Evolutionary conservation across 2,329 filamentous ascomycete genomes (phyloP).

Genomic region (Stachybotrys chartarum): DNA sequence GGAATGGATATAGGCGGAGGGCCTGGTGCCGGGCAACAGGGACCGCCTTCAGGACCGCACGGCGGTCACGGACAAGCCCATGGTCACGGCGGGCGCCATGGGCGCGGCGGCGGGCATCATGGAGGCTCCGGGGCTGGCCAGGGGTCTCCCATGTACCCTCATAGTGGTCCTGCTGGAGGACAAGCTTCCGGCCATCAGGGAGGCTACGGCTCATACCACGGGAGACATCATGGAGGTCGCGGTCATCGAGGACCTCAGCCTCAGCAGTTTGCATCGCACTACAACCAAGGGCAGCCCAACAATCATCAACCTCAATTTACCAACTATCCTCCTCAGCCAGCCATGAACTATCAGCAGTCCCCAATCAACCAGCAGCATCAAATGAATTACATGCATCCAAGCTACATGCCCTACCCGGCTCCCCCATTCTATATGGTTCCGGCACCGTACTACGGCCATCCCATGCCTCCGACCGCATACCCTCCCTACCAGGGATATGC

Average conservation of each 20-base stretch:
- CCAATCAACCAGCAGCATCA: conserved; percentile 21
- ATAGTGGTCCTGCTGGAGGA: not conserved
- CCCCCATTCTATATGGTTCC: conserved; percentile 46
- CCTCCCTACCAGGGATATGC: conserved; percentile 42
- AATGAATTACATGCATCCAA: conserved; percentile 41
- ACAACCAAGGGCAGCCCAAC: not conserved
- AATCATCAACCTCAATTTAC: not conserved
- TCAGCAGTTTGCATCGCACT: not conserved
- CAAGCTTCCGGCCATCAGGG: not conserved
- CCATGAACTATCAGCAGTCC: conserved; percentile 19
- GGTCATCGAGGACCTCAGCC: not conserved
- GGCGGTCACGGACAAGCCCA: not conserved
- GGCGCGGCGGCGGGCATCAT: not conserved
- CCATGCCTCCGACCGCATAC: conserved; percentile 38
- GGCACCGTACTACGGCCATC: conserved; percentile 49
- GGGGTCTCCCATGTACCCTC: not conserved
- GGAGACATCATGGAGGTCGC: not conserved
- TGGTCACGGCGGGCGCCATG: not conserved
- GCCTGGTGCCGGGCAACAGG: conserved; percentile 29
- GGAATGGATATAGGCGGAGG: conserved; percentile 27
- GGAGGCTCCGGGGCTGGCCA: not conserved
- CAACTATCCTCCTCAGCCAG: not conserved
- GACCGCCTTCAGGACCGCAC: conserved; percentile 21
- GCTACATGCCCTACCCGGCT: conserved; percentile 43
- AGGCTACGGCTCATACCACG: not conserved